phyloP scores from a whole-genome alignment of 805 yeast genomes.

The Kodamaea kakaduensis region DNA sequence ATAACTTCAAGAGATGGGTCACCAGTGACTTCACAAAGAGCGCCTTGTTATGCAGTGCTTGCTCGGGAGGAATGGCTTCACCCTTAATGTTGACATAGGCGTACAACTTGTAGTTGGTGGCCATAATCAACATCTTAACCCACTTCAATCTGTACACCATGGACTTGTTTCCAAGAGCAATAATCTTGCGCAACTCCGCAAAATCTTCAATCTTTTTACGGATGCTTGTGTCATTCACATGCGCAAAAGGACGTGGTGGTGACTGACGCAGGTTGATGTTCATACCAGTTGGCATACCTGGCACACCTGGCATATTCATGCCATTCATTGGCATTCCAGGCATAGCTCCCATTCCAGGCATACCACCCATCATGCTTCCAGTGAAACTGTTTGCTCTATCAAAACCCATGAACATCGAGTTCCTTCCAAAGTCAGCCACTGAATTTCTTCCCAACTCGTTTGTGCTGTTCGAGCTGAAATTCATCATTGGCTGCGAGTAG shows the following conservation, averaged over 20 bases:
- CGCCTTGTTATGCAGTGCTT: slow-evolving; percentile 27
- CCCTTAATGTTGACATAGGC: slow-evolving; percentile 43
- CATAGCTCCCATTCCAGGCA: slow-evolving; percentile 2
- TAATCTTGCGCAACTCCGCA: slow-evolving; percentile 28
- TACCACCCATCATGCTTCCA: background rate
- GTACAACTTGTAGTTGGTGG: slow-evolving; percentile 36
- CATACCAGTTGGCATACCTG: slow-evolving; percentile 4
- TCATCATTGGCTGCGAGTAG: slow-evolving; percentile 3
- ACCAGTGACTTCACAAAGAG: slow-evolving; percentile 36
- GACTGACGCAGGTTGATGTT: slow-evolving; percentile 1
- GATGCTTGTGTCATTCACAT: slow-evolving; percentile 23
- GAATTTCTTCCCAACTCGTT: background rate
- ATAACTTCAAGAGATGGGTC: slow-evolving; percentile 34
- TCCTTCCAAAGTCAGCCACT: background rate
- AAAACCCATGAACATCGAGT: slow-evolving; percentile 3
- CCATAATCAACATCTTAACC: slow-evolving; percentile 39
- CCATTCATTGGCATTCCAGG: slow-evolving; percentile 5
- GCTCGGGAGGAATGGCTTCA: slow-evolving; percentile 29
- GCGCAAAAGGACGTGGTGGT: slow-evolving; percentile 7
- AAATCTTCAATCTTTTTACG: slow-evolving; percentile 33
- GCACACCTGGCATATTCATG: background rate
- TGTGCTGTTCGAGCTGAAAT: slow-evolving; percentile 4
- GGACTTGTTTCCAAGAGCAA: slow-evolving; percentile 41
- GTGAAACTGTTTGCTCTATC: slow-evolving; percentile 2
- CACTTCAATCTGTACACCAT: slow-evolving; percentile 39